Conservation (phyloP, 805 yeast species). For the Spathaspora girioi region DNA sequence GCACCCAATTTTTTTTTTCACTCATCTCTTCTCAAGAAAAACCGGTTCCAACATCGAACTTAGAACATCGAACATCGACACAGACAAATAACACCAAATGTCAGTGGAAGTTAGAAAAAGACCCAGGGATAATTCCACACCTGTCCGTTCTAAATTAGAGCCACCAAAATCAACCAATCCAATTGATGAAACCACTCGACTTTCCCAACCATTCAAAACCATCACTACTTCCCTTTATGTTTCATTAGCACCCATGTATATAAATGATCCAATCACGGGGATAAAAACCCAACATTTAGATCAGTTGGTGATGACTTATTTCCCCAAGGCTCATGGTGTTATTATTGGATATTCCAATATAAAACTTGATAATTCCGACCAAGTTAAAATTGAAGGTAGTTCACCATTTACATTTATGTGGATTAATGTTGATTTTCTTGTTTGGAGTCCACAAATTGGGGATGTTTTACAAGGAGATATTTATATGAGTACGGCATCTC, state of each 20-base stretch:
- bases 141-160: not conserved
- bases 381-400: constrained; percentile 63
- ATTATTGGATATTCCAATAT: constrained; percentile 76
- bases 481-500: constrained; percentile 92
- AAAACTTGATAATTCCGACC: constrained; percentile 44
- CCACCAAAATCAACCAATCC: constrained; percentile 24
- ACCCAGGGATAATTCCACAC: not conserved
- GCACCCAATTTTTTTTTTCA: not conserved
- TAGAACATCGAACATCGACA: no score
- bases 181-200: constrained; percentile 35
- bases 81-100: not conserved
- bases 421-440: constrained; percentile 75
- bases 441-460: constrained; percentile 91
- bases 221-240: constrained; percentile 65
- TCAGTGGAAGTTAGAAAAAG: constrained; percentile 2
- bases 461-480: constrained; percentile 83
- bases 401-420: constrained; percentile 88
- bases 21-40: not conserved
- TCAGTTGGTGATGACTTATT: constrained; percentile 82
- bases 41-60: not conserved
- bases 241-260: constrained; percentile 82
- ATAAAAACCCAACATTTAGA: constrained; percentile 85
- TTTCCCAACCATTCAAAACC: constrained; percentile 67
- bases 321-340: constrained; percentile 70
- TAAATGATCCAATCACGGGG: constrained; percentile 70